Evolutionary conservation across 345 rosid genomes (phyloP), one percentile per base, ranked within the genome.

Genomic region (Eucalyptus globulus): DNA sequence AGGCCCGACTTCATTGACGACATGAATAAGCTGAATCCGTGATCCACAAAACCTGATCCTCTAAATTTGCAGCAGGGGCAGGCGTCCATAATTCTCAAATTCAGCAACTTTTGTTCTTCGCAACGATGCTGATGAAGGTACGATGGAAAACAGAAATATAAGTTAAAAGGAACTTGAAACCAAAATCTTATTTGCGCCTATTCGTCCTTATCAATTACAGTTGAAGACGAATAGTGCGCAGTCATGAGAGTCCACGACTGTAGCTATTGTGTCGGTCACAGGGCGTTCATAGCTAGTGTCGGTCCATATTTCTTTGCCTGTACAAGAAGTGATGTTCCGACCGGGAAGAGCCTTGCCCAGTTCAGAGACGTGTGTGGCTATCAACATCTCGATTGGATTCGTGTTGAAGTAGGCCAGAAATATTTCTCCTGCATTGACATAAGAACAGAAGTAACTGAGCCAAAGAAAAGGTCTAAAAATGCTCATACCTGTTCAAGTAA

Each of bases 291-390:
- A 89, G 87, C 87, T 72, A 76, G 89, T 90, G 12, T 92, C 94
- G 45, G 95, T 96, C 98, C 99, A 96, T 47, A 97, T 89, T 92
- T 97, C 99, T 19, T 53, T 85, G 86, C 27, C 65, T 7, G 86
- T 80, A 65, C 89, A 88, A 34, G 88, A 89, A 45, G 51, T 90
- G 45, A 94, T 88, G 90, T 85, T 91, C 90, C 89, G 91, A 86
- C 89, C 85, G 1, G 91, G 90, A 88, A 97, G 92, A 86, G 89
- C 95, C 92, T 90, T 94, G 37, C 81, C 92, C 34, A 97, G 81
- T 92, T 95, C 96, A 54, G 96, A 90, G 85, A 94, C 43, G 87
- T 90, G 93, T 37, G 96, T 93, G 86, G 97, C 92, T 89, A 97
- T 92, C 26, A 91, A 91, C 16, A 67, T 92, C 91, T 89, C 92